phyloP scores from a whole-genome alignment of 2,329 filamentous ascomycete genomes.

The Chaetomiaceae sp. region DNA sequence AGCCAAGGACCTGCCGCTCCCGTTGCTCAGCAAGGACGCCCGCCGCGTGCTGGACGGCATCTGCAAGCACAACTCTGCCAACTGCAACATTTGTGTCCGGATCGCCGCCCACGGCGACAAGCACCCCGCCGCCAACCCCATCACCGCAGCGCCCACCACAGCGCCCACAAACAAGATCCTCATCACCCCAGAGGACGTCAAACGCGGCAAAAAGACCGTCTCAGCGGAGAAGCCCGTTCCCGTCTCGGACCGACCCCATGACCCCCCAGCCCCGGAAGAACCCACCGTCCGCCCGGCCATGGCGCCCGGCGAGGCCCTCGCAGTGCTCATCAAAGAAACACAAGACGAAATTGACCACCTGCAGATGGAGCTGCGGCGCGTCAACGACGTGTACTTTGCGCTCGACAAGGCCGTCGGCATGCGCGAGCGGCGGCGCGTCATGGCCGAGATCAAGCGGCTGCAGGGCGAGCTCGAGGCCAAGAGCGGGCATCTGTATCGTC shows the following conservation, averaged over 20 bases:
- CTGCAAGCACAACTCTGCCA: constrained; percentile 51
- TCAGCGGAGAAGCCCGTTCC: constrained; percentile 61
- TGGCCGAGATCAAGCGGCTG: constrained; percentile 56
- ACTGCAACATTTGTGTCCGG: constrained; percentile 55
- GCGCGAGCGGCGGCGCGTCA: constrained; percentile 58
- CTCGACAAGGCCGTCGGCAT: constrained; percentile 64
- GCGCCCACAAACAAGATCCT: constrained; percentile 27
- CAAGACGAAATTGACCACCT: constrained; percentile 76
- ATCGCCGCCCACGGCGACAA: constrained; percentile 36
- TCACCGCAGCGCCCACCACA: not conserved
- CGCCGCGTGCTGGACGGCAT: constrained; percentile 50
- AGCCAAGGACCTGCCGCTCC: constrained; percentile 30
- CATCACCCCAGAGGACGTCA: constrained; percentile 36
- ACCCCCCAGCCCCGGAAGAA: constrained; percentile 40
- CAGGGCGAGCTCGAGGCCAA: constrained; percentile 65
- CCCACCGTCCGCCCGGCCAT: constrained; percentile 62
- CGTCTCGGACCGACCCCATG: constrained; percentile 56
- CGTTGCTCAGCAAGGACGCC: constrained; percentile 49
- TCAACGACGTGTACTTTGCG: constrained; percentile 51
- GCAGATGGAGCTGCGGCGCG: constrained; percentile 61
- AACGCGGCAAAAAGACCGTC: constrained; percentile 52
- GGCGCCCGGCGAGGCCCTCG: constrained; percentile 66
- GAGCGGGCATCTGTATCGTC: constrained; percentile 72
- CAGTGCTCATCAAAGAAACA: constrained; percentile 76
- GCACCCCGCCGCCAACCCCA: not conserved